Percentiles rank a stretch among this genome's conserved stretches.
Evolutionary conservation across 2,329 filamentous ascomycete genomes (phyloP).

Genomic region (Colletotrichum aenigma): DNA sequence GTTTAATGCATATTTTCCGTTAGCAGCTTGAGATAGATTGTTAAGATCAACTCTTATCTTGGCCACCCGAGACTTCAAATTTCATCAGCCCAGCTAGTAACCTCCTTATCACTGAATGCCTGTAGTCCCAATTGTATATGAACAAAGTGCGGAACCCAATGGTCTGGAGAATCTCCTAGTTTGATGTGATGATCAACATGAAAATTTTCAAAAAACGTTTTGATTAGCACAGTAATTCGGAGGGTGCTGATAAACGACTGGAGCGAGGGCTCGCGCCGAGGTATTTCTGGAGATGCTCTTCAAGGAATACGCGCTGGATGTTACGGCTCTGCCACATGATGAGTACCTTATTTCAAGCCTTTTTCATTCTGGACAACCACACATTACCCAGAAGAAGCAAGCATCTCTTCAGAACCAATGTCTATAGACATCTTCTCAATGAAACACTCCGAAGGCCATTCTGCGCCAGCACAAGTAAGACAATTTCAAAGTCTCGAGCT

Average conservation of each 20-base stretch:
- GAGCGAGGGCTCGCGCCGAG: background rate
- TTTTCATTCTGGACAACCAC: background rate
- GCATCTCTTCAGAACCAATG: background rate
- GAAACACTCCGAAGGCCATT: background rate
- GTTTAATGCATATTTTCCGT: background rate
- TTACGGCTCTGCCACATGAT: background rate
- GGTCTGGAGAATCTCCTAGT: background rate
- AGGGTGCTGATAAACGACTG: background rate
- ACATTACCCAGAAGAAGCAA: background rate
- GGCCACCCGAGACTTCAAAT: background rate
- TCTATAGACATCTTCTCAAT: background rate
- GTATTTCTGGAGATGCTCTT: background rate
- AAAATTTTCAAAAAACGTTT: background rate
- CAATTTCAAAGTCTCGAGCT: background rate
- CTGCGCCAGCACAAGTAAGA: background rate
- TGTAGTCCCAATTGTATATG: background rate
- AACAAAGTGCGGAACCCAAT: background rate
- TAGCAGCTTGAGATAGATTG: background rate
- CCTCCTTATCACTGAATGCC: background rate
- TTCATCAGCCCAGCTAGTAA: background rate
- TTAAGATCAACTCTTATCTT: accelerated
- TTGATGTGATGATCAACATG: background rate
- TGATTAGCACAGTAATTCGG: background rate
- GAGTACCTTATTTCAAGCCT: background rate
- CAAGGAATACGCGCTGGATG: background rate